phyloP scores from a whole-genome alignment of 1,284 basidiomycete species.

The Tremellales sp. region DNA sequence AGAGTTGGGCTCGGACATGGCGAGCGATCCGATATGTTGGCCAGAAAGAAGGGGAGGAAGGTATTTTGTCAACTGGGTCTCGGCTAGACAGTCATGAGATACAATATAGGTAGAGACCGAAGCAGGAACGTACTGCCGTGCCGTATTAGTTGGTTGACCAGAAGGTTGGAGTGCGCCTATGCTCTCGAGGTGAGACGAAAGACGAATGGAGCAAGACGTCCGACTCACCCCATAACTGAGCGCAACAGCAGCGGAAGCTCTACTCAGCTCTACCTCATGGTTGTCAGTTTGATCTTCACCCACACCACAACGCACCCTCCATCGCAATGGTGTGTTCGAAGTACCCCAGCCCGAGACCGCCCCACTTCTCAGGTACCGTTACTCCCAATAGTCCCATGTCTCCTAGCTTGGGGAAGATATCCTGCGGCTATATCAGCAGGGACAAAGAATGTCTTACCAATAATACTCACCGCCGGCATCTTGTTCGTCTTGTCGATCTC shows the following conservation, averaged over 20 bases:
- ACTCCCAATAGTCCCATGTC: constrained; percentile 71
- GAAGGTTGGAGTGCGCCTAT: constrained; percentile 81
- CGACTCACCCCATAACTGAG: constrained; percentile 70
- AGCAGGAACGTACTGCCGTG: constrained; percentile 62
- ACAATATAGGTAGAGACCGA: not conserved
- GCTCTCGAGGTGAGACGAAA: constrained; percentile 2
- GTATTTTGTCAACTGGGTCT: constrained; percentile 80
- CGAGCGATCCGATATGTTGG: constrained; percentile 78
- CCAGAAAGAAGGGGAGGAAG: constrained; percentile 78
- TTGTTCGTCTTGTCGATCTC: constrained; percentile 79
- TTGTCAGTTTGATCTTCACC: constrained; percentile 1
- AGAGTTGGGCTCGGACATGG: constrained; percentile 88
- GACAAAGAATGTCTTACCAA: too few relatives aligned
- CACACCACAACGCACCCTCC: constrained; percentile 56
- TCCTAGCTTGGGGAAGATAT: constrained; percentile 84
- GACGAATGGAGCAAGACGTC: not conserved
- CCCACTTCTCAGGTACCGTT: constrained; percentile 73
- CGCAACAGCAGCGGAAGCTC: constrained; percentile 83
- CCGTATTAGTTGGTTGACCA: constrained; percentile 63
- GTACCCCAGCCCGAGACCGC: constrained; percentile 75
- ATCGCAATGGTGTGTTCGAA: constrained; percentile 85
- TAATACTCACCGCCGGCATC: constrained; percentile 63
- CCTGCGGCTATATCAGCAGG: constrained; percentile 55
- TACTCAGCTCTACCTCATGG: constrained; percentile 61
- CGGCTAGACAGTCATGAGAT: constrained; percentile 26